Base-by-base conservation (phyloP, 345 rosid species). In the Populus euphratica region DNA sequence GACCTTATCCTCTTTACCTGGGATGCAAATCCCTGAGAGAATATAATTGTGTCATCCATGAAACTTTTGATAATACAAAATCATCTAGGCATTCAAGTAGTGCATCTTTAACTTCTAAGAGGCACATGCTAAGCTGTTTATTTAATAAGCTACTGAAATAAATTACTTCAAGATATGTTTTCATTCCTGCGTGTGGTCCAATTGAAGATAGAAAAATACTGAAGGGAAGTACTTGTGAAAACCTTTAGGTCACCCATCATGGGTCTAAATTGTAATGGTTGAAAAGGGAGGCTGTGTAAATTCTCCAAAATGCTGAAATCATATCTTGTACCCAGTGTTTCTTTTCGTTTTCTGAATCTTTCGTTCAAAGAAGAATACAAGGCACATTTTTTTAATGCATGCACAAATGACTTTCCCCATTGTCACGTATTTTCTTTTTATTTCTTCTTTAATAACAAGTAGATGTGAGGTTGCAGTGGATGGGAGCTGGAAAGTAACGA, bases 401-500 rank as follows among this genome's bases (percentile, higher is more conserved):
- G 62, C 43, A 29, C n/a, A 49, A 29, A 13, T 18, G 21, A 10
- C 61, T 6, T 47, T 16, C 20, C 29, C 68, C 49, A n/a, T 63
- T 8, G 56, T 21, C 8, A 72, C 16, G 31, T 49, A 13, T 14
- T 73, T 21, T 54, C 35, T 1, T 62, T 73, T 61, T 21, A 8
- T 17, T 5, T 47, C 5, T 47, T 47, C 54, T 9, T 10, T 33
- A 11, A 23, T 52, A 9, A 1, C 3, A n/a, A 3, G 11, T 16
- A 17, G 23, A 44, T 25, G 36, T 43, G 74, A n/a, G 74, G 74
- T 2, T 68, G 74, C 70, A 68, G 76, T n/a, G 81, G 72, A 76
- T 78, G 76, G 76, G 80, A 44, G 82, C 41, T 78, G 77, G 72
- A 73, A 79, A 77, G 76, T 63, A 31, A 69, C 20, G 62, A 39